Evolutionary conservation across 1,284 basidiomycete species (phyloP).

Genomic region (Crucibulum cyathiforme): DNA sequence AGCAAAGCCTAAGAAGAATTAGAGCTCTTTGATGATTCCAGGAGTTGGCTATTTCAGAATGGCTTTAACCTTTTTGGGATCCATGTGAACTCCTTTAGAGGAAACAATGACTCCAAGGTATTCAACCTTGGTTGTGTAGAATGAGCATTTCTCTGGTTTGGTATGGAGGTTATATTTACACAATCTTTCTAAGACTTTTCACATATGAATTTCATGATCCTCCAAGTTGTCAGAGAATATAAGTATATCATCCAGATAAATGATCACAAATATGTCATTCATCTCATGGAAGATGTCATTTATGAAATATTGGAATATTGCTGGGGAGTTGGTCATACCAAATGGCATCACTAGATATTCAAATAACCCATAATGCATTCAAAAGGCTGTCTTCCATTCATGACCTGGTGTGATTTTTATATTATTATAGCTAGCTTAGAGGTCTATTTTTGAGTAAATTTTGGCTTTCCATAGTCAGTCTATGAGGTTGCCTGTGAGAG

Average conservation of each 20-base stretch:
- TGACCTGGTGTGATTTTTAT: no score
- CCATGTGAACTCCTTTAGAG: not conserved
- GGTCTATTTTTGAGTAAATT: no score
- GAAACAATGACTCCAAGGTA: not conserved
- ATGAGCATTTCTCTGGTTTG: not conserved
- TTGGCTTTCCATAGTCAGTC: no score
- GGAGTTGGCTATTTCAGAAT: not conserved
- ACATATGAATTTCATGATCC: not conserved
- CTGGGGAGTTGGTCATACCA: not conserved
- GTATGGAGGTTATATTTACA: not conserved
- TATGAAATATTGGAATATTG: not conserved
- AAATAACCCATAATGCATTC: not conserved
- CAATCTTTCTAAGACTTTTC: not conserved
- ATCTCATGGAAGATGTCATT: not conserved
- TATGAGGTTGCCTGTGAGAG: no score
- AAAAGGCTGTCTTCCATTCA: not conserved
- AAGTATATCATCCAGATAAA: not conserved
- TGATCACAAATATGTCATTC: not conserved
- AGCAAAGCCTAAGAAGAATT: conserved; percentile 14
- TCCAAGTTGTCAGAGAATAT: not conserved
- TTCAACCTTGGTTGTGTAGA: no score
- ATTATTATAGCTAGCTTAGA: no score
- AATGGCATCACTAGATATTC: not conserved
- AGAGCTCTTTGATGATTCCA: not conserved
- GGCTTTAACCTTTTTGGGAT: not conserved